Evolutionary conservation across 768 basidiomycete genomes (phyloP), one percentile per base, ranked within the genome.

Genomic region (Cystofilobasidium capitatum): DNA sequence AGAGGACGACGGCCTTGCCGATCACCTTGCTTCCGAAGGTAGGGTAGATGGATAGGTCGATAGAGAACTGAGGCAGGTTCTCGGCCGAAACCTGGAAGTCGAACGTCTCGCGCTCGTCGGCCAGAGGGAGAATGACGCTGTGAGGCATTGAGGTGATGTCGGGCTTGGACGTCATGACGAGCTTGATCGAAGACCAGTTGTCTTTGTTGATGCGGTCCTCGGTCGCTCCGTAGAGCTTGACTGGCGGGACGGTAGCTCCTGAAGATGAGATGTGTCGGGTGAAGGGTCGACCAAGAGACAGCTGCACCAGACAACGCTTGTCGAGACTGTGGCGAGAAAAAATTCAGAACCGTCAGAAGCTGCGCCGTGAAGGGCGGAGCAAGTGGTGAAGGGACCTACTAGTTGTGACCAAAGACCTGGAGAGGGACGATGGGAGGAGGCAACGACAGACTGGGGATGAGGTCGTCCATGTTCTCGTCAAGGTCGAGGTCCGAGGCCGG

Each of bases 1-100:
- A 86, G 31, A 91, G 81, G 16, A 89, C 88, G 54, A 93, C 84
- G 20, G 91, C 93, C 71, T 91, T 85, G 16, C 94, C 96, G 69
- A 99, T 89, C 22, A 92, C 91, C 78, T 91, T 94, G 20, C 90
- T 92, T 20, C 96, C 96, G 78, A 98, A 98, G 72, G 89, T 94
- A 16, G 96, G 96, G 79, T 93, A 97, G 36, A 98, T 80, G 26
- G 94, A 96, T 75, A 98, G 90, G 76, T 96, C 89, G 73, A 99
- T 78, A 1, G 85, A 83, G 63, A 98, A 82, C 37, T 81, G 81
- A 58, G 85, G 83, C 37, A 93, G 78, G 36, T 83, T 83, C 44
- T 87, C 81, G 2, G 40, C 45, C 4, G 49, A 59, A 62, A 89
- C 83, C 78, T 97, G 94, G 80, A 98, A 96, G 17, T 86, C 80